These are phyloP conservation scores for Tripterygium wilfordii DNA, from an alignment of 177 flowering plant species.

Conservation along the genomic window DNA sequence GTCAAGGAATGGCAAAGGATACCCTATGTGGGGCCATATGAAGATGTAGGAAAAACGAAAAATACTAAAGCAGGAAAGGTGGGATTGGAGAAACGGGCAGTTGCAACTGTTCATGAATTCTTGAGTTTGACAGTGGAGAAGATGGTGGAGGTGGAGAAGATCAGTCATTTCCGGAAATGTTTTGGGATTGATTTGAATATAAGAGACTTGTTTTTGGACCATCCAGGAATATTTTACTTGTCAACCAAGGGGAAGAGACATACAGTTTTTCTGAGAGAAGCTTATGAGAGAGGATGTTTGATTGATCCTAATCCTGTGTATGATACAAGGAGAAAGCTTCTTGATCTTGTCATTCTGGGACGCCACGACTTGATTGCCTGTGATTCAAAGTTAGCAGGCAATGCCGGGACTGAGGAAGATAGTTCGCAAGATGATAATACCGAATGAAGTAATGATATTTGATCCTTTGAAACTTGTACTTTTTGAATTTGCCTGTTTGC, in stretches of 20 bases:
- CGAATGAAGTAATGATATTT: background rate
- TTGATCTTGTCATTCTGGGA: conserved; percentile 72
- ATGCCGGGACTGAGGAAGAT: background rate
- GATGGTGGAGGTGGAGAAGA: conserved; percentile 95
- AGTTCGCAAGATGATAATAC: background rate
- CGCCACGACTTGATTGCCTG: conserved; percentile 36
- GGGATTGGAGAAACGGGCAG: conserved; percentile 77
- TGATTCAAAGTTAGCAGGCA: background rate
- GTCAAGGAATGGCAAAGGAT: conserved; percentile 79
- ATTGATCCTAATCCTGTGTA: conserved; percentile 74
- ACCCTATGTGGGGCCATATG: conserved; percentile 78
- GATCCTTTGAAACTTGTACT: no score
- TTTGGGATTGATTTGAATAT: conserved; percentile 83
- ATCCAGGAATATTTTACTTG: conserved; percentile 84
- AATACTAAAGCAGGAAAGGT: conserved; percentile 34
- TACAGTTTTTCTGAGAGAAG: conserved; percentile 82
- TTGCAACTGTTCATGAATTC: conserved; percentile 81
- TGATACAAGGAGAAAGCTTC: conserved; percentile 67
- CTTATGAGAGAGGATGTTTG: conserved; percentile 72
- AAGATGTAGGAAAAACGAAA: conserved; percentile 30
- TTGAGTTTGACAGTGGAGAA: conserved; percentile 93
- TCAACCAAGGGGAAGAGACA: conserved; percentile 80
- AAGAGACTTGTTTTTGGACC: conserved; percentile 85
- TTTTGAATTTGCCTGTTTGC: no score
- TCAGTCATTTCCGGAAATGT: conserved; percentile 84